Evolutionary conservation across 2,329 filamentous ascomycete species (phyloP), one percentile per base, ranked within the genome.

Genomic region (Pseudogymnoascus sp.): DNA sequence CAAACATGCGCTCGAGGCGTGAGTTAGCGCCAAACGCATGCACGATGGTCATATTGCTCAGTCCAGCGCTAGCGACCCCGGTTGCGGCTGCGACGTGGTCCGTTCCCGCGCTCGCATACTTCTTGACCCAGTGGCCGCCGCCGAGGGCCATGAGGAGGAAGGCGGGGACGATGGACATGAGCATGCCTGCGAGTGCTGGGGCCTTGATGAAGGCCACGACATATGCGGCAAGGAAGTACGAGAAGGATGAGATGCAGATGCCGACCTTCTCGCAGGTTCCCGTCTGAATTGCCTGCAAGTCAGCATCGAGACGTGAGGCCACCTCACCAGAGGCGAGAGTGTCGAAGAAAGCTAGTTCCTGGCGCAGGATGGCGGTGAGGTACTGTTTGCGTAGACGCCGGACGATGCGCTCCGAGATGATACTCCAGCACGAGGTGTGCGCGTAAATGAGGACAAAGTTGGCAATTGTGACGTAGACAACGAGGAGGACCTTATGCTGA

Each of bases 211-310:
- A 86, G 1, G 82, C 83, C 18, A 86, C 80, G 14, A 84, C 77
- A 64, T 84, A 86, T 1, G 84, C 80, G 0, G 82, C 81, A 34
- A 86, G 69, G 66, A 86, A 86, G 70, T 84, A 86, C 0, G 82
- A 82, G n/a, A 83, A 67, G 23, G 78, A 82, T 14, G 79, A 77
- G 2, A 86, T 74, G 64, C 79, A 81, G 11, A 86, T 78, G 21
- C 83, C 83, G 14, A 84, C 83, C 69, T 87, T 87, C 73, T 86
- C 84, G 1, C 81, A 81, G 0, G 83, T 85, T 10, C 84, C 84
- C 1, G 79, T 78, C 59, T 83, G 83, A 56, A 86, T 82, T 0
- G 80, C 79, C 66, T 84, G 79, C 3, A 85, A 81, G 69, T 87
- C 83, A 46, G 77, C 78, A 67, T 81, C 82, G 28, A 87, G 77